Percentiles rank a stretch among this genome's conserved stretches.
These are phyloP conservation scores for Sordariomycetes sp. DNA, from an alignment of 2,329 filamentous ascomycete species.

Conservation along the genomic window DNA sequence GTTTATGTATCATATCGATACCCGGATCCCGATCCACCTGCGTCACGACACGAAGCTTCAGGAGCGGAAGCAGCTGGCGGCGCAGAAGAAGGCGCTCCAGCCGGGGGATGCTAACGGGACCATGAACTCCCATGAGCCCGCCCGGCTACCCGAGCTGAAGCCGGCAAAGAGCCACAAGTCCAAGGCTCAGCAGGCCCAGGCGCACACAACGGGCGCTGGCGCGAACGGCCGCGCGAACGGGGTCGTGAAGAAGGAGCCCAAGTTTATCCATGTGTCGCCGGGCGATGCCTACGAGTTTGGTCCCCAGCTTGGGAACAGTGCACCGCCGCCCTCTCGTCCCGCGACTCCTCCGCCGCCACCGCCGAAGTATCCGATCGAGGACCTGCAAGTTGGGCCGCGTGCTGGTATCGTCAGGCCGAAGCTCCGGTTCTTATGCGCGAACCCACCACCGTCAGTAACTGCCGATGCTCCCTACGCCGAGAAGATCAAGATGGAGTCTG, in stretches of 20 bases:
- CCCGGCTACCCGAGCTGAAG: slow-evolving; percentile 62
- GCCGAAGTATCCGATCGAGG: slow-evolving; percentile 92
- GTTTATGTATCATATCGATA: slow-evolving; percentile 73
- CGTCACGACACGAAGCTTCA: slow-evolving; percentile 70
- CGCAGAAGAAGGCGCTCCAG: slow-evolving; percentile 48
- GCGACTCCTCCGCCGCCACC: slow-evolving; percentile 52
- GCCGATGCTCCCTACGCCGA: slow-evolving; percentile 15
- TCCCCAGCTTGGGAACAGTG: slow-evolving; percentile 29
- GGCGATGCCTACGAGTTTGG: slow-evolving; percentile 37
- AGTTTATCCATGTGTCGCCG: slow-evolving; percentile 28
- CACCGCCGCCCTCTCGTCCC: slow-evolving; percentile 28
- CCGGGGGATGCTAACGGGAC: slow-evolving; percentile 30
- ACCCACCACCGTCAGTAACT: slow-evolving; percentile 42
- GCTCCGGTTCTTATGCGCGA: slow-evolving; percentile 65
- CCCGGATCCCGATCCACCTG: slow-evolving; percentile 73
- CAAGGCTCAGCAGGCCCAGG: slow-evolving; percentile 35
- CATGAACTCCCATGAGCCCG: slow-evolving; percentile 28
- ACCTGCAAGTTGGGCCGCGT: slow-evolving; percentile 68
- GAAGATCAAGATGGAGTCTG: slow-evolving; percentile 69
- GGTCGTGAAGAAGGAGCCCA: slow-evolving; percentile 10
- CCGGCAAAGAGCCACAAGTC: slow-evolving; percentile 61
- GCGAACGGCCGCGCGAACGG: background rate
- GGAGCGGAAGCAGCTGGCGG: slow-evolving; percentile 63
- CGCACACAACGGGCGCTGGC: slow-evolving; percentile 14
- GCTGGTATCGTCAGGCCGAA: slow-evolving; percentile 58